These are phyloP conservation scores for Venturia aucupariae DNA, from an alignment of 2,329 filamentous ascomycete species.

Conservation along the genomic window DNA sequence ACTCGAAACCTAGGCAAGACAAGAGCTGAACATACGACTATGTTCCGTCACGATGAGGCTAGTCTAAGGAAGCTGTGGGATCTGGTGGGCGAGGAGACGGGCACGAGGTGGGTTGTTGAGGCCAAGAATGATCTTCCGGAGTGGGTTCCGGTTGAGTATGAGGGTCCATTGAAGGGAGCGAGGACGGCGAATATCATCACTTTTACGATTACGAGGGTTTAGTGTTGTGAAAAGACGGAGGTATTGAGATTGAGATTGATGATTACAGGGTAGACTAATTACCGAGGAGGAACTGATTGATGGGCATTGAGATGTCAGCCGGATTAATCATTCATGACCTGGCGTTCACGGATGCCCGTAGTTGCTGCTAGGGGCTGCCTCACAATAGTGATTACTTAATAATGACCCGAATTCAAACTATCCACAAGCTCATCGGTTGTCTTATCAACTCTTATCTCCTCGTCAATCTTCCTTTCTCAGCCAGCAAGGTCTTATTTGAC, in stretches of 20 bases:
- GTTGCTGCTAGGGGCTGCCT: neutral
- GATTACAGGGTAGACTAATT: neutral
- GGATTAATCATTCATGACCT: neutral
- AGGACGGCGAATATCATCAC: neutral
- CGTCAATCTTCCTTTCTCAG: too few relatives aligned
- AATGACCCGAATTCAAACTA: too few relatives aligned
- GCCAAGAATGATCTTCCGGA: neutral
- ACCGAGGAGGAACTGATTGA: neutral
- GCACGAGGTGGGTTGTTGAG: constrained; percentile 11
- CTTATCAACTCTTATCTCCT: neutral
- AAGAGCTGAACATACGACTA: constrained; percentile 16
- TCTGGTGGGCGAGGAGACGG: constrained; percentile 18
- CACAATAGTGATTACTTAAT: neutral
- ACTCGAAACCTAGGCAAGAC: constrained; percentile 15
- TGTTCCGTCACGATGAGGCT: constrained; percentile 27
- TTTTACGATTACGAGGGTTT: neutral
- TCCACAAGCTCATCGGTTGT: neutral
- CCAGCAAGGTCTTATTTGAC: too few relatives aligned
- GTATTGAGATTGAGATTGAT: neutral
- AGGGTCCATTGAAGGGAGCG: neutral
- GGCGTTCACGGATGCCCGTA: neutral
- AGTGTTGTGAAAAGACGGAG: neutral
- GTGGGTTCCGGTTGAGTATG: neutral
- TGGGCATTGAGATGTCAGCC: neutral
- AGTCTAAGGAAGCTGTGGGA: constrained; percentile 31